Base-by-base conservation (phyloP, 2,329 filamentous ascomycete genomes). In the Chaetomiaceae sp. region DNA sequence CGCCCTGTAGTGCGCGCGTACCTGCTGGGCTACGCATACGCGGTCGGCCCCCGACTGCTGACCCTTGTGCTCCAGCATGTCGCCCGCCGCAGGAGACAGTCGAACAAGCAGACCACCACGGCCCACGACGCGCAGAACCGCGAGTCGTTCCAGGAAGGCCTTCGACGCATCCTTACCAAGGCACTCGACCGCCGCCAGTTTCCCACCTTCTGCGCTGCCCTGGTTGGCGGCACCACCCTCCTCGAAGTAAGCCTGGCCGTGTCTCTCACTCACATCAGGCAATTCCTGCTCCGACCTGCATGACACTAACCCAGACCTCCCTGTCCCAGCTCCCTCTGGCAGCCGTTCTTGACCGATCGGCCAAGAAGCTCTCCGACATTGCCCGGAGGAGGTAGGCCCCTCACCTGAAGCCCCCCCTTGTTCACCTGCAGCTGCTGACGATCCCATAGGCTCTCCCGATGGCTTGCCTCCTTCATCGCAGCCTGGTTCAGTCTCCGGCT, bases 211-310 rank as follows among this genome's bases (percentile, higher is more conserved):
- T 85, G 82, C 64, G 82, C 81, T 7, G 71, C 75, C 6, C 68
- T 85, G 9, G 77, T 81, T 36, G 83, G 82, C 31, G 81, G 82
- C 36, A 79, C 77, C 58, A 82, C 81, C 22, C 65, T 85, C n/a
- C 64, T 85, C n/a, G 75, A 83, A 73, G 81, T 79, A 69, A 61
- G 73, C 63, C 5, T 11, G n/a, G 6, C 15, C 7, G 4, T n/a
- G 6, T 17, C 15, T 27, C 9, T 14, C 34, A 23, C 11, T 23
- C 36, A 39, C 15, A 27, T n/a, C 9, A 20, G 2, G 17, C 7
- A 20, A 20, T 23, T 12, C n/a, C 14, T 29, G 27, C 6, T 9
- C 25, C 15, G 20, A 9, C 39, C 29, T 34, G 43, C 43, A 20
- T 12, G 46, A 17, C 22, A 40, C 49, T 47, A 14, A 51, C 38